Base-by-base conservation (phyloP, 352 stramenopile genomes). In the Phytophthora citrophthora region DNA sequence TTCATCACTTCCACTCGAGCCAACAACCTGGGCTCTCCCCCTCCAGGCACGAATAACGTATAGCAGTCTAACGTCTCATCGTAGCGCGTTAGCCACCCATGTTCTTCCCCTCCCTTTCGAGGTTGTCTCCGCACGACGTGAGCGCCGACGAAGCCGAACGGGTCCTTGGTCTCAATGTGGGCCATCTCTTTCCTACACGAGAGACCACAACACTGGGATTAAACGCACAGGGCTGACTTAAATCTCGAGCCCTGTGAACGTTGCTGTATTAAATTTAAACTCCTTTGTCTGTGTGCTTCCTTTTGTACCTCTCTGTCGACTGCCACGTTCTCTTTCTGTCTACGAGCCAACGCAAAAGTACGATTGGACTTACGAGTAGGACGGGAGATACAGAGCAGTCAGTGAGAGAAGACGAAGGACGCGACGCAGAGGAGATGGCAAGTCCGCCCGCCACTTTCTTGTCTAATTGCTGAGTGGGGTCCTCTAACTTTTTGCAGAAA, bases 81-180 rank as follows among this genome's bases (percentile, higher is more conserved):
- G 57, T 90, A 93, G 27, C 80, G 74, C 45, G 84, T 93, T 63
- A 93, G 70, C 84, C 84, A 91, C 13, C 79, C 79, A 62, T 87
- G 80, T 49, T 81, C 74, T 16, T 76, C 60, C 7, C 39, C 41
- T 8, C 55, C 45, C 12, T 60, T 72, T 36, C 57, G 53, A 24
- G 47, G 67, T 46, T 69, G 24, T 11, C 44, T 58, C 18, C 72
- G 77, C 52, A 92, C 62, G 23, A 92, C 72, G 47, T 85, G 79
- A 31, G 72, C 74, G 29, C 83, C 83, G n/a, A 88, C 79, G 23
- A 89, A 83, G 65, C 79, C 74, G 45, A 92, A 79, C 16, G 79
- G 75, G 59, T 92, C 83, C 47, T 76, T 74, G 12, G 75, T 90
- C 54, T 76, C 56, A 48, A 83, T 65, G 48, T 81, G 56, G 9